These are phyloP conservation scores for Vachellia collinsii DNA, from an alignment of 306 rosid species.

Conservation along the genomic window DNA sequence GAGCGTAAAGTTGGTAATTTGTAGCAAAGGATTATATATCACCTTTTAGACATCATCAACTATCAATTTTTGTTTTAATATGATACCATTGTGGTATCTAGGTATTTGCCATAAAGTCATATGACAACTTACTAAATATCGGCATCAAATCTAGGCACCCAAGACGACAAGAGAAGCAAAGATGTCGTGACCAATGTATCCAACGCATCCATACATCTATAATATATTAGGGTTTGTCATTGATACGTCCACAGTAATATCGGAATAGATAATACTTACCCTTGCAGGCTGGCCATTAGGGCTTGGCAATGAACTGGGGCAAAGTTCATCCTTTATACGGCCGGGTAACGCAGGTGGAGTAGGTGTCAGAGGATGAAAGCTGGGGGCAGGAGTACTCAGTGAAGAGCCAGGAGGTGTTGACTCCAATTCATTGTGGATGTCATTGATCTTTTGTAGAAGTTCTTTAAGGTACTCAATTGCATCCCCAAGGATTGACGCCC, in stretches of 20 bases:
- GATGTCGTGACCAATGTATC: background rate
- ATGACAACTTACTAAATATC: background rate
- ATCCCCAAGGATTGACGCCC: conserved; percentile 98
- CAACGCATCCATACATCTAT: background rate
- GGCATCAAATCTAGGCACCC: background rate
- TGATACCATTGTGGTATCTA: background rate
- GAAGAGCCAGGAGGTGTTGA: conserved; percentile 67
- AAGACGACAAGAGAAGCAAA: background rate
- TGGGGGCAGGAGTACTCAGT: conserved; percentile 57
- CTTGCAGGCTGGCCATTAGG: conserved; percentile 83
- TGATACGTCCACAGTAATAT: background rate
- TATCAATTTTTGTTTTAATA: background rate
- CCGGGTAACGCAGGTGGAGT: conserved; percentile 67
- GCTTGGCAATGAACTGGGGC: conserved; percentile 77
- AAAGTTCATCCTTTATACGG: conserved; percentile 84
- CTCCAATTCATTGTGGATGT: conserved; percentile 84
- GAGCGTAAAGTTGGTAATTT: background rate
- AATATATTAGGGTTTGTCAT: background rate
- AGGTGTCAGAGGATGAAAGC: conserved; percentile 86
- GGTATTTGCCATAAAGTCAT: too few species aligned
- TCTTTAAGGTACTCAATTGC: conserved; percentile 95
- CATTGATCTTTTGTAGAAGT: conserved; percentile 86
- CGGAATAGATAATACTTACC: conserved; percentile 45
- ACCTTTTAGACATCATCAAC: background rate
- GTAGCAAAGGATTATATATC: background rate